Conservation (phyloP, 2,329 filamentous ascomycete genomes). For the Colletotrichum noveboracense region DNA sequence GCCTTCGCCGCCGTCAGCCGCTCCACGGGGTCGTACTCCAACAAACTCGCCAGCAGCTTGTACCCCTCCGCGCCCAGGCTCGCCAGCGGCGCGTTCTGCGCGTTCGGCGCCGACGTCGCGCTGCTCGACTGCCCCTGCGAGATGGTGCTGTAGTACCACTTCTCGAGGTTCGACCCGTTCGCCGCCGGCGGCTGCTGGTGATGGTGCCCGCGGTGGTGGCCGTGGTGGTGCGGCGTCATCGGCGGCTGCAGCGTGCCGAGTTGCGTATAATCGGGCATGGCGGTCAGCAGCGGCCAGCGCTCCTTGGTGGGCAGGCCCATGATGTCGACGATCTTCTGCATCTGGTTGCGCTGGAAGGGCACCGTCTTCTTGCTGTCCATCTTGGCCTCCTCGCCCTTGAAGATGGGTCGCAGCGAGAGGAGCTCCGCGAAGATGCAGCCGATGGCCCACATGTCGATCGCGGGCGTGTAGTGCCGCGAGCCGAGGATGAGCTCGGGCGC, state of each 20-base stretch:
- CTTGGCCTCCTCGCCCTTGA: conserved; percentile 98
- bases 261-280: conserved; percentile 87
- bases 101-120: conserved; percentile 45
- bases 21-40: conserved; percentile 93
- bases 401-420: conserved; percentile 88
- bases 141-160: conserved; percentile 78
- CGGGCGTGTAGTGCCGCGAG: conserved; percentile 94
- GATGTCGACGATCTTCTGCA: conserved; percentile 98
- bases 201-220: conserved; percentile 47
- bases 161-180: conserved; percentile 66
- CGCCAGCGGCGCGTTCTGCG: conserved; percentile 45
- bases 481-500: conserved; percentile 93
- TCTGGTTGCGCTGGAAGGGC: conserved; percentile 96
- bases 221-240: conserved; percentile 48
- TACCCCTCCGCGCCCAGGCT: conserved; percentile 79
- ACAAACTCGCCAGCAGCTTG: conserved; percentile 77
- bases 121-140: conserved; percentile 60
- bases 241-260: conserved; percentile 62
- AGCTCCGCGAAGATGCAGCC: conserved; percentile 98
- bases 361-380: conserved; percentile 99
- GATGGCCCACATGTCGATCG: conserved; percentile 96
- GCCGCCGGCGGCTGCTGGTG: conserved; percentile 29
- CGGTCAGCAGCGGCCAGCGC: conserved; percentile 81
- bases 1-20: conserved; percentile 87
- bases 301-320: conserved; percentile 90